Base-by-base conservation (phyloP, 495 filamentous ascomycete genomes). In the Talaromyces thailandensis region DNA sequence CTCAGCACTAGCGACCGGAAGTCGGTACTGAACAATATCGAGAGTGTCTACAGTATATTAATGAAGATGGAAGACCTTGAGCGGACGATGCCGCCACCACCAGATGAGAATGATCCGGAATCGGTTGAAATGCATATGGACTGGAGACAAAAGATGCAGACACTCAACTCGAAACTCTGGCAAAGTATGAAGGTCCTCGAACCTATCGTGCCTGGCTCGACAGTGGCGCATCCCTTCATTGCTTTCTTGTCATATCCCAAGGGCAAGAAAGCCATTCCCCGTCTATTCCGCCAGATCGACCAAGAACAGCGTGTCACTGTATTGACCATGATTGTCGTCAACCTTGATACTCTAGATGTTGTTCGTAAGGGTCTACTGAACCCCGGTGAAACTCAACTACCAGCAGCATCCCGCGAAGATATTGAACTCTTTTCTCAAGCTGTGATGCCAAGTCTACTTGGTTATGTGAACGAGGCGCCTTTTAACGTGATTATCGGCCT, bases 41-140 rank as follows among this genome's bases (percentile, higher is more conserved):
- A 99, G 72, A 80, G 76, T 60, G 88, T 96, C 2, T 98, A 98
- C 73, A 79, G 80, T 48, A 88, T 87, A 0, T 75, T 99, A 64
- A 95, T 99, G 89, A 80, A 87, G 63, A 86, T 98, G 78, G 94
- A 99, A 69, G 92, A 97, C 62, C 88, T 96, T 71, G 91, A 93
- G 62, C 89, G 94, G n/a, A 86, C 83, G n/a, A 83, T 93, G 73
- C 92, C 93, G 12, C 85, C 87, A 6, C 81, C 81, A 8, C 76
- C 83, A 11, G 75, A 82, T 23, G 88, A 86, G 64, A 82, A 84
- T 0, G 83, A 90, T 60, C 75, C 83, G 1, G 84, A 86, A 37
- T 76, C 82, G 1, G 82, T 87, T 56, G 83, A 91, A 63, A 67
- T 76, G 62, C 87, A 92, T 64, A 65, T 76, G 69, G 85, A 91